Conservation (phyloP, 495 filamentous ascomycete genomes). For the Tricharina praecox region DNA sequence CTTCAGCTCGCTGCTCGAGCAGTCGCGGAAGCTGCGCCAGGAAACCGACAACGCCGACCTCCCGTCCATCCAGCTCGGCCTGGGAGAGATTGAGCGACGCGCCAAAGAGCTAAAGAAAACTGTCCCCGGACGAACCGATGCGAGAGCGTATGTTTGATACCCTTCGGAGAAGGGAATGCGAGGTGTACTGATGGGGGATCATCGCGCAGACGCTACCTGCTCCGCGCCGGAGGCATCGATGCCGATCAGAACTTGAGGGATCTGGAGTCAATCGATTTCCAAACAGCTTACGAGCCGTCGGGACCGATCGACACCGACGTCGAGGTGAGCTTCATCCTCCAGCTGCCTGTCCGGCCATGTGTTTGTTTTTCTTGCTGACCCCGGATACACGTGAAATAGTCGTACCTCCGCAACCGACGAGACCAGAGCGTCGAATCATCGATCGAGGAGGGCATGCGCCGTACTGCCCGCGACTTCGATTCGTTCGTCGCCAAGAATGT, state of each 20-base stretch:
- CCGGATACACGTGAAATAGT: too few species aligned
- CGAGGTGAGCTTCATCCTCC: too few species aligned
- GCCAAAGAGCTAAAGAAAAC: slow-evolving; percentile 25
- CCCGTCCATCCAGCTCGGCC: slow-evolving; percentile 25
- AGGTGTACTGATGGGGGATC: too few species aligned
- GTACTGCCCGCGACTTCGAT: slow-evolving; percentile 80
- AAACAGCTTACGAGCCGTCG: slow-evolving; percentile 22
- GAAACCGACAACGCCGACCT: slow-evolving; percentile 25
- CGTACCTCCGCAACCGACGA: slow-evolving; percentile 66
- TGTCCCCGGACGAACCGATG: slow-evolving; percentile 15
- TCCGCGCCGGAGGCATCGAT: slow-evolving; percentile 24
- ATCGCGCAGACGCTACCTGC: slow-evolving; percentile 16
- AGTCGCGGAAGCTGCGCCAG: slow-evolving; percentile 27
- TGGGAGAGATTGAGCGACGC: slow-evolving; percentile 26
- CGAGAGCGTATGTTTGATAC: slow-evolving; percentile 26
- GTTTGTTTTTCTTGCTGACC: background rate
- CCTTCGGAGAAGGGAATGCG: too few species aligned
- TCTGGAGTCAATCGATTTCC: slow-evolving; percentile 25
- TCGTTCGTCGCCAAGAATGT: slow-evolving; percentile 83
- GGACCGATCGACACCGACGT: slow-evolving; percentile 26
- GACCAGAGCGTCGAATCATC: slow-evolving; percentile 81
- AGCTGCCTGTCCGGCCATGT: too few species aligned
- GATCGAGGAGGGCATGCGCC: slow-evolving; percentile 71
- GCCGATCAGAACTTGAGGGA: slow-evolving; percentile 25
- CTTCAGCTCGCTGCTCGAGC: slow-evolving; percentile 26